Evolutionary conservation across 306 rosid genomes (phyloP), one percentile per base, ranked within the genome.

Genomic region (Cyclanthera cordifolia): DNA sequence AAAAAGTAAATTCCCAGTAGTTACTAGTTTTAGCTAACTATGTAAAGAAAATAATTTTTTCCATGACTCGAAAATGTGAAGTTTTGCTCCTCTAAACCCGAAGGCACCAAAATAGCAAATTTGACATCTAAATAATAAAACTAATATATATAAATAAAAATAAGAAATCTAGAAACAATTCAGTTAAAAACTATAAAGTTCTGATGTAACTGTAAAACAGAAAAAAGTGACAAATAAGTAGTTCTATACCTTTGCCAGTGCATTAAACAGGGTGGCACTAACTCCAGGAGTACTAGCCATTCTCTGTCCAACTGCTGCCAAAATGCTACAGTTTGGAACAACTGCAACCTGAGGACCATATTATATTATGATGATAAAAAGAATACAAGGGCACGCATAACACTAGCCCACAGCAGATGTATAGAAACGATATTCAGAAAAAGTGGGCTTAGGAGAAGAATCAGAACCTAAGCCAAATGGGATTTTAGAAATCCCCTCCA

Each of bases 211-310:
- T 5, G 34, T 57, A 63, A 48, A 28, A 68, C 16, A 49, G 50
- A 52, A 67, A 69, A 30, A 28, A 61, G 37, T 34, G 41, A 34
- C n/a, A n/a, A n/a, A n/a, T 53, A 57, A 74, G 20, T 73, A 43
- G 48, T 73, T 64, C 67, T 85, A 21, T 58, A 93, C 99, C 99
- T 93, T 93, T 53, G 99, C 99, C 78, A 93, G 83, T 55, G 99
- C 99, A 77, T 78, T 93, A 82, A 93, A 90, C 58, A 93, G 94
- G 81, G 96, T 82, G 70, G 99, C 99, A 65, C 99, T 93, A 55
- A 93, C 99, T 76, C 99, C 99, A 61, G 99, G 99, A 67, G 99
- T 87, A 80, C 99, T 93, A n/a, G 96, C 99, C 99, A 93, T 93
- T 69, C 86, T 90, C 84, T 90, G 96, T 74, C 99, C 99, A 82